Percentiles rank a stretch among this genome's conserved stretches.
phyloP scores from a whole-genome alignment of 2,329 filamentous ascomycete species.

The Colletotrichum scovillei region DNA sequence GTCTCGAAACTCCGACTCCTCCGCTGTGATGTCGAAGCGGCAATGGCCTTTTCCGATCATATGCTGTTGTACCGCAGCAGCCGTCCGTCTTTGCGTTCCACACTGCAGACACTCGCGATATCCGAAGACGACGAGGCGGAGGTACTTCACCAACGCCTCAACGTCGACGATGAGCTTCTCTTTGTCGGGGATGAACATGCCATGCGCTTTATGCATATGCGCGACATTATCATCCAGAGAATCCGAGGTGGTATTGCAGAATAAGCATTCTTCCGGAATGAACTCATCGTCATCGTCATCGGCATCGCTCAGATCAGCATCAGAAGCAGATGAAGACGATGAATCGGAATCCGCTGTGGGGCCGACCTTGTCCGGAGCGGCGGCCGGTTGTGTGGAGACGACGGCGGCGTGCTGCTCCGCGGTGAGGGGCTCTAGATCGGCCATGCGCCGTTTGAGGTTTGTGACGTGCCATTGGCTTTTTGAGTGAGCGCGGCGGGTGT shows the following conservation, averaged over 20 bases:
- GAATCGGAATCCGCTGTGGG: not conserved
- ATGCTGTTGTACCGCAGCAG: constrained; percentile 61
- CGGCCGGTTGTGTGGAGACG: not conserved
- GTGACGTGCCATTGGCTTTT: constrained; percentile 32
- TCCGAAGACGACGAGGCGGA: constrained; percentile 58
- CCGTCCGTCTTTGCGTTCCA: constrained; percentile 53
- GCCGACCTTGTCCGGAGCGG: not conserved
- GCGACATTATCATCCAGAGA: constrained; percentile 50
- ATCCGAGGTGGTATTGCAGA: constrained; percentile 49
- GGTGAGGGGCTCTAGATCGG: constrained; percentile 16
- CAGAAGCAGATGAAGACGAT: constrained; percentile 17
- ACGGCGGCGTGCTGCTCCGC: constrained; percentile 15
- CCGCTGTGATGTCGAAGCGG: constrained; percentile 49
- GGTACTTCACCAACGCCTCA: constrained; percentile 58
- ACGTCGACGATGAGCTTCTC: constrained; percentile 56
- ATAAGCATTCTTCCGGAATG: constrained; percentile 50
- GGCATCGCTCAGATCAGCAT: not conserved
- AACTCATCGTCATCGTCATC: constrained; percentile 36
- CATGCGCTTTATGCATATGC: constrained; percentile 62
- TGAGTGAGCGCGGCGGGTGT: constrained; percentile 26
- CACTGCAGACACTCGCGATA: constrained; percentile 65
- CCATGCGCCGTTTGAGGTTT: constrained; percentile 32
- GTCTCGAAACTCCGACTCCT: constrained; percentile 51
- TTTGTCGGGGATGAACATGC: constrained; percentile 55
- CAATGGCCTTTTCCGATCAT: constrained; percentile 63